Conservation (phyloP, 2,329 filamentous ascomycete species). For the Colletotrichum sp. region DNA sequence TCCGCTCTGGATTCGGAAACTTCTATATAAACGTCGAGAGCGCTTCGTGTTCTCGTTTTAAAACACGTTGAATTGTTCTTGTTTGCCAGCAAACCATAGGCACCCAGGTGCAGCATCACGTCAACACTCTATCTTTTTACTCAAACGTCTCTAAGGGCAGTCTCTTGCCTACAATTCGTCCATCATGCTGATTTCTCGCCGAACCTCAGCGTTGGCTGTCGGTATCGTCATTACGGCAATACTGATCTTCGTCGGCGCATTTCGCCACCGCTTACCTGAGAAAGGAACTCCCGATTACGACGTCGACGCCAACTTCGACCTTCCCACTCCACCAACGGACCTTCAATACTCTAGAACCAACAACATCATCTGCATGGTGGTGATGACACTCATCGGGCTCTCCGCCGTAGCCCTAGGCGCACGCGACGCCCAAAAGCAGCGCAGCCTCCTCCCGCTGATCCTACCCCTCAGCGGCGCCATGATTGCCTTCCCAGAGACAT, state of each 20-base stretch:
- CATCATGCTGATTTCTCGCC: not conserved
- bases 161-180: fast-evolving
- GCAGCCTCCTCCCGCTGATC: not conserved
- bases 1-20: too few species aligned
- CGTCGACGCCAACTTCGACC: fast-evolving
- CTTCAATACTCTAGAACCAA: fast-evolving
- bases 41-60: not conserved
- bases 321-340: not conserved
- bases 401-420: not conserved
- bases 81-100: too few species aligned
- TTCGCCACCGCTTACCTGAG: fast-evolving
- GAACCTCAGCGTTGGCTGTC: fast-evolving
- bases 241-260: not conserved
- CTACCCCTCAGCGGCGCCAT: not conserved
- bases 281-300: not conserved
- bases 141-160: fast-evolving
- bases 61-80: too few species aligned
- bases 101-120: too few species aligned
- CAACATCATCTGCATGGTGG: not conserved
- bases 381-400: not conserved
- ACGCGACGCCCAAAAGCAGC: not conserved
- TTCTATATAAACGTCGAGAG: not conserved
- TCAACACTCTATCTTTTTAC: fast-evolving
- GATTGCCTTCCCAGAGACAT: not conserved
- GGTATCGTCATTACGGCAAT: fast-evolving